Percentiles rank a stretch among this genome's conserved stretches.
Conservation (phyloP, 805 yeast genomes). For the Danielia oregonensis region DNA sequence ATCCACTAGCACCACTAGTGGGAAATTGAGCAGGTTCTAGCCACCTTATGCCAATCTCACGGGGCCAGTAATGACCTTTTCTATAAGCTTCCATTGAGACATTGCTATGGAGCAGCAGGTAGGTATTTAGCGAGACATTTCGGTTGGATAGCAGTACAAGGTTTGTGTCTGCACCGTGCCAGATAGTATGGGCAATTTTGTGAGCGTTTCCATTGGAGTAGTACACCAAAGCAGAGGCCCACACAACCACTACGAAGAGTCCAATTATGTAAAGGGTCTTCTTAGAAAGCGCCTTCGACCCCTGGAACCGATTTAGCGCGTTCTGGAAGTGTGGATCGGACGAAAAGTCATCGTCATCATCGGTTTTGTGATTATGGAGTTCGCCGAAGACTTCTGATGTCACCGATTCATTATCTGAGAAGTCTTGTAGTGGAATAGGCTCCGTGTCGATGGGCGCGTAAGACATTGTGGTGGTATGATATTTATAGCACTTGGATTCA, state of each 20-base stretch:
- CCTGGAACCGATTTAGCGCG: constrained; percentile 5
- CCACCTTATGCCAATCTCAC: constrained; percentile 23
- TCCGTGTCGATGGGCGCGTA: constrained; percentile 5
- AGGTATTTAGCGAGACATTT: constrained; percentile 30
- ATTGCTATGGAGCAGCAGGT: constrained; percentile 23
- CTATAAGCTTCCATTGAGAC: constrained; percentile 24
- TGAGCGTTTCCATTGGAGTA: constrained; percentile 24
- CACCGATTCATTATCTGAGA: constrained; percentile 3
- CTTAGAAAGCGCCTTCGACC: constrained; percentile 2
- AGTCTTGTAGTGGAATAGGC: constrained; percentile 7
- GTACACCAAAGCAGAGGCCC: constrained; percentile 25
- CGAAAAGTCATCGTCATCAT: constrained; percentile 6
- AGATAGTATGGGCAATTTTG: constrained; percentile 10
- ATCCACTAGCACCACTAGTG: constrained; percentile 22
- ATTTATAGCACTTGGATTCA: too few species aligned
- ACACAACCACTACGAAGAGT: constrained; percentile 12
- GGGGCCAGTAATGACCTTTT: constrained; percentile 21
- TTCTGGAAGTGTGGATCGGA: constrained; percentile 10
- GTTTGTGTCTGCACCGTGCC: constrained; percentile 20
- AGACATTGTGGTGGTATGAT: too few species aligned
- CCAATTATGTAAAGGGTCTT: constrained; percentile 2
- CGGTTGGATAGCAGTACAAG: constrained; percentile 20
- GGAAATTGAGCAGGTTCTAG: constrained; percentile 31
- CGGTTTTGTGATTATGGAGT: constrained; percentile 17
- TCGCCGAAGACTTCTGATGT: constrained; percentile 29